A percentile compares a stretch with the other conserved stretches of the same genome.
Conservation (phyloP, 1,284 basidiomycete genomes). For the Mycena citricolor region DNA sequence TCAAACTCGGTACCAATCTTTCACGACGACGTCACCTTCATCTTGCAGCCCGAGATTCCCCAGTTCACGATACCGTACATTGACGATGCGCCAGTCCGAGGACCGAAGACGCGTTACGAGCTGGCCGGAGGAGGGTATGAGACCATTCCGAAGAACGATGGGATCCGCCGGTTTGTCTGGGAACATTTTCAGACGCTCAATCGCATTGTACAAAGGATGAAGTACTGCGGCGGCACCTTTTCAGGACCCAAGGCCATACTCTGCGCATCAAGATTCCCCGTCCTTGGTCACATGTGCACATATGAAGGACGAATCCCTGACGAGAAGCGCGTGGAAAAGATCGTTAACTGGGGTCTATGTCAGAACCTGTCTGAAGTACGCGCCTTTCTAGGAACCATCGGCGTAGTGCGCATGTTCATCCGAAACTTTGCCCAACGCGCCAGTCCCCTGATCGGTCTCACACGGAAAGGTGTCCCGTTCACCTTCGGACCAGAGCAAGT, state of each 20-base stretch:
- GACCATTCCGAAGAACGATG: constrained; percentile 20
- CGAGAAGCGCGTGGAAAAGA: constrained; percentile 19
- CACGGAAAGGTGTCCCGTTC: constrained; percentile 29
- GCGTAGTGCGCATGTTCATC: constrained; percentile 31
- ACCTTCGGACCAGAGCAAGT: constrained; percentile 23
- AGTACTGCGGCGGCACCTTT: constrained; percentile 22
- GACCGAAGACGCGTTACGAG: constrained; percentile 25
- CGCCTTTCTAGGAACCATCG: constrained; percentile 31
- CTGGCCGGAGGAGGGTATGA: constrained; percentile 18
- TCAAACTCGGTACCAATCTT: constrained; percentile 32
- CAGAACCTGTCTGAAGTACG: constrained; percentile 26
- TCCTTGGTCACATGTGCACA: constrained; percentile 30
- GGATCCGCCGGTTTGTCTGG: constrained; percentile 25
- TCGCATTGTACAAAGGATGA: constrained; percentile 8
- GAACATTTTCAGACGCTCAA: constrained; percentile 23
- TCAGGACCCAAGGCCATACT: constrained; percentile 27
- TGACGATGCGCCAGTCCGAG: constrained; percentile 27
- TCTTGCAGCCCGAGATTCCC: constrained; percentile 31
- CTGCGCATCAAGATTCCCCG: constrained; percentile 16
- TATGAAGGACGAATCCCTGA: constrained; percentile 28
- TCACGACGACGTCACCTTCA: constrained; percentile 29
- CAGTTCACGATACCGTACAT: constrained; percentile 27
- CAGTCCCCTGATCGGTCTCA: constrained; percentile 28
- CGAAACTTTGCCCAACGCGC: constrained; percentile 29
- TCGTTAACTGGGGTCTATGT: constrained; percentile 28